Conservation (phyloP, 768 basidiomycete species). For the Crassisporium funariophilum region DNA sequence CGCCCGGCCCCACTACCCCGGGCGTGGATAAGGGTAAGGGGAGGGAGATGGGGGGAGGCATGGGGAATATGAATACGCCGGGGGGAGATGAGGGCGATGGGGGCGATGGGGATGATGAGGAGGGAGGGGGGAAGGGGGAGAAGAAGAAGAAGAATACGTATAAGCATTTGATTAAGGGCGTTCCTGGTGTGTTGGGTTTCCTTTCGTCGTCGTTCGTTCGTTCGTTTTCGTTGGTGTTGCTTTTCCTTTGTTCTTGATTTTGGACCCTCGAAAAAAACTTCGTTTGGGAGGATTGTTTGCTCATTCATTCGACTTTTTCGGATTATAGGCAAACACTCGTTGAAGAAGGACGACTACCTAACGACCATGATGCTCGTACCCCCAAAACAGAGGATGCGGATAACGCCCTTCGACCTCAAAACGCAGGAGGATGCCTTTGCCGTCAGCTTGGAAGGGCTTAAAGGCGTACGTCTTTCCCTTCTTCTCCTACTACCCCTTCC, state of each 20-base stretch:
- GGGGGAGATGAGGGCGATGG: slow-evolving; percentile 30
- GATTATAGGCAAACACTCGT: slow-evolving; percentile 68
- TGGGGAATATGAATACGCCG: background rate
- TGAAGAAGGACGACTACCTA: slow-evolving; percentile 79
- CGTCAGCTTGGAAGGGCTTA: slow-evolving; percentile 70
- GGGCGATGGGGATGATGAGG: slow-evolving; percentile 53
- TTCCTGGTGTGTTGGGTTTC: slow-evolving; percentile 56
- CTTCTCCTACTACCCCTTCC: slow-evolving; percentile 8
- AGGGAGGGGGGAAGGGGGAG: slow-evolving; percentile 54
- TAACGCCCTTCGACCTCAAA: slow-evolving; percentile 61
- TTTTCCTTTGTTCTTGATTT: slow-evolving; percentile 1
- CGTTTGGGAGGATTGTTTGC: slow-evolving; percentile 1
- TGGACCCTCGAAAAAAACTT: background rate
- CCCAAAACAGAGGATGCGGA: slow-evolving; percentile 68
- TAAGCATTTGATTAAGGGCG: slow-evolving; percentile 73
- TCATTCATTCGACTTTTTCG: slow-evolving; percentile 13
- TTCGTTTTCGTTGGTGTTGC: slow-evolving; percentile 8
- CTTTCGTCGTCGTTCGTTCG: slow-evolving; percentile 1
- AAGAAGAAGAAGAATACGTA: slow-evolving; percentile 82
- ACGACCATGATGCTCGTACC: slow-evolving; percentile 65
- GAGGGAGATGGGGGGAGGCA: slow-evolving; percentile 46
- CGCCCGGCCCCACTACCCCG: slow-evolving; percentile 18
- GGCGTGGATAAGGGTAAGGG: slow-evolving; percentile 52
- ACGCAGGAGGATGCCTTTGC: slow-evolving; percentile 76
- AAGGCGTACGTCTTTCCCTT: slow-evolving; percentile 56